phyloP scores from a whole-genome alignment of 176 grass and related monocot species.

The Areca catechu region DNA sequence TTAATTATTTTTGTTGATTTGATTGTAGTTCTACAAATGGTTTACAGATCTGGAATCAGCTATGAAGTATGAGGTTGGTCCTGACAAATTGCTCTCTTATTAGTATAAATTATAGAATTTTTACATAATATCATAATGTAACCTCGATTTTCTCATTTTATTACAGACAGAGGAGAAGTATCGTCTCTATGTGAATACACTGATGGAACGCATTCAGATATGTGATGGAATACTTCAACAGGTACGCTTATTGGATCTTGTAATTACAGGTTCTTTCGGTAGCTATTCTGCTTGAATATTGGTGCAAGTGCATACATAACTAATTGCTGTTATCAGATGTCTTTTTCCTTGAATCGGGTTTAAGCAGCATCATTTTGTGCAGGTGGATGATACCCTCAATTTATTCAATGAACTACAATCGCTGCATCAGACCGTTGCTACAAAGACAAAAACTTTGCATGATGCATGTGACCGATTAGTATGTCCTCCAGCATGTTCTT shows the following conservation, averaged over 20 bases:
- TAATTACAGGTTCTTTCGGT: too few relatives aligned
- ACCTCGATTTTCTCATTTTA: conserved; percentile 21
- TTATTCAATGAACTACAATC: conserved; percentile 90
- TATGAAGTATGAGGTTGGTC: conserved; percentile 95
- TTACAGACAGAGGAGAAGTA: conserved; percentile 93
- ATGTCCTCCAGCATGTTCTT: conserved; percentile 4
- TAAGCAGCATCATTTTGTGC: conserved; percentile 17
- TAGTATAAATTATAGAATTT: conserved; percentile 4
- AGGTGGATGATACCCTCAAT: conserved; percentile 88
- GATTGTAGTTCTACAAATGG: conserved; percentile 95
- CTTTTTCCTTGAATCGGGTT: not conserved
- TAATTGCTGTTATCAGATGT: not conserved
- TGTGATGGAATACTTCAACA: conserved; percentile 91
- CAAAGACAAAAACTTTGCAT: conserved; percentile 90
- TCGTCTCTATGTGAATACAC: conserved; percentile 76
- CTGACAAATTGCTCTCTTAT: conserved; percentile 15
- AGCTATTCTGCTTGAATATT: too few relatives aligned
- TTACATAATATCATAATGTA: not conserved
- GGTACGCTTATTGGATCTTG: conserved; percentile 28
- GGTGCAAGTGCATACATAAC: too few relatives aligned
- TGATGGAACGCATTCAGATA: conserved; percentile 69
- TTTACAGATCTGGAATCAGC: conserved; percentile 84
- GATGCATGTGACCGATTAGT: conserved; percentile 96
- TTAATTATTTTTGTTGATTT: conserved; percentile 19
- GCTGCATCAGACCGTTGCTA: conserved; percentile 76